phyloP scores from a whole-genome alignment of 768 basidiomycete species.

The Paxillus ammoniavirescens region DNA sequence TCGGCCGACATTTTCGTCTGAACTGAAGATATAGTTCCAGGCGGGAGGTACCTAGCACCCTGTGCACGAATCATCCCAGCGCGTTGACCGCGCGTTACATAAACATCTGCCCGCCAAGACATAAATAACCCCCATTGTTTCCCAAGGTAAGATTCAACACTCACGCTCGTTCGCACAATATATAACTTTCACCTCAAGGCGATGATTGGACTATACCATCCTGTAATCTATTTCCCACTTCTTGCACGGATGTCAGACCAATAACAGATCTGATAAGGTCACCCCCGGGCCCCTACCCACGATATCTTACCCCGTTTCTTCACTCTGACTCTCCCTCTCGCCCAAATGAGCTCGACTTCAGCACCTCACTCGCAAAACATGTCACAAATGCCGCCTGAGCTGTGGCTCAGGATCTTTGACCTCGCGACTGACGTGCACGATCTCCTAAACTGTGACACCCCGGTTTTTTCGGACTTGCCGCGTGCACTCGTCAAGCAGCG shows the following conservation, averaged over 20 bases:
- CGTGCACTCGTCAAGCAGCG: conserved; percentile 12
- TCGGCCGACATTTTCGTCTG: too few species aligned
- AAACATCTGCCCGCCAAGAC: not conserved
- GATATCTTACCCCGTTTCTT: not conserved
- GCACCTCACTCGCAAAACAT: not conserved
- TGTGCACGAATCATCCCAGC: not conserved
- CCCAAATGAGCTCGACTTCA: conserved; percentile 11
- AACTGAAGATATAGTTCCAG: too few species aligned
- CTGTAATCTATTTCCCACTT: not conserved
- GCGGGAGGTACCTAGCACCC: too few species aligned
- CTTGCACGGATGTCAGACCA: not conserved
- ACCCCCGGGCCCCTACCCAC: not conserved
- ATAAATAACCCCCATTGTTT: not conserved
- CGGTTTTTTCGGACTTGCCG: conserved; percentile 18
- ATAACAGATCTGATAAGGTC: not conserved
- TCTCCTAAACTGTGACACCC: conserved; percentile 10
- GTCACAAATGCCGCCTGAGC: conserved; percentile 24
- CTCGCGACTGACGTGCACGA: conserved; percentile 15
- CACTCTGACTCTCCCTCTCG: not conserved
- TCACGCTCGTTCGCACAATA: conserved; percentile 13
- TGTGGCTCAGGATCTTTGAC: conserved; percentile 28
- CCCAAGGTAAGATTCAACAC: conserved; percentile 6
- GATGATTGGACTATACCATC: not conserved
- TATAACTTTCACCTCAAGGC: conserved; percentile 5
- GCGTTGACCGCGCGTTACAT: not conserved